Evolutionary conservation across 805 yeast genomes (phyloP).

Genomic region (Sugiyamaella lignohabitans): DNA sequence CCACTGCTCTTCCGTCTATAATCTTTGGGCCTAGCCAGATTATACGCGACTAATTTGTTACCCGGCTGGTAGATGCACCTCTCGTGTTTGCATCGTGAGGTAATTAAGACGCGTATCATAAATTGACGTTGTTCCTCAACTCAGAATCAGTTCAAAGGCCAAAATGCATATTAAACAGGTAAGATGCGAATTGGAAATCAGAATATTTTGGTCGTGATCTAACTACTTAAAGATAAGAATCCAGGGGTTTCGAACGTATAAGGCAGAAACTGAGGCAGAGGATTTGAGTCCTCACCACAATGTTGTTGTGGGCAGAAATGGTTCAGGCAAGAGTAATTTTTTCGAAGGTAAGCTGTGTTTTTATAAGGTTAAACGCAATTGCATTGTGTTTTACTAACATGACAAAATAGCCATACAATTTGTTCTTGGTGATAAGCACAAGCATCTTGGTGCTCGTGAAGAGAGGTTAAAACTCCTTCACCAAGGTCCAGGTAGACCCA

Average conservation of each 20-base stretch:
- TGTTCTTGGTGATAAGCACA: slow-evolving; percentile 84
- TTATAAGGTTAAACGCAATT: not conserved
- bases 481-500: slow-evolving; percentile 72
- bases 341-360: slow-evolving; percentile 44
- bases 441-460: slow-evolving; percentile 65
- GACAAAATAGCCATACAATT: slow-evolving; percentile 77
- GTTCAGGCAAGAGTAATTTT: slow-evolving; percentile 95
- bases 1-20: too few relatives aligned
- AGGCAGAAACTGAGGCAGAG: slow-evolving; percentile 72
- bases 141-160: too few relatives aligned
- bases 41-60: too few relatives aligned
- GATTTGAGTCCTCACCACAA: slow-evolving; percentile 74
- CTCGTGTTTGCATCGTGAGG: too few relatives aligned
- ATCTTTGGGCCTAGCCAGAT: too few relatives aligned
- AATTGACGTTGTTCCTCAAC: too few relatives aligned
- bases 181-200: not conserved
- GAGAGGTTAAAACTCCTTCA: slow-evolving; percentile 83
- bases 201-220: not conserved
- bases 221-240: slow-evolving; percentile 45
- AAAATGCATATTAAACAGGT: slow-evolving; percentile 22
- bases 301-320: slow-evolving; percentile 83
- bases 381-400: slow-evolving; percentile 6
- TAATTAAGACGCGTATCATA: too few relatives aligned
- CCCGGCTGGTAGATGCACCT: too few relatives aligned
- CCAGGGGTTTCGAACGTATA: slow-evolving; percentile 91